Percentiles rank a stretch among this genome's conserved stretches.
These are phyloP conservation scores for Candida ovalis DNA, from an alignment of 805 yeast species.

Conservation along the genomic window DNA sequence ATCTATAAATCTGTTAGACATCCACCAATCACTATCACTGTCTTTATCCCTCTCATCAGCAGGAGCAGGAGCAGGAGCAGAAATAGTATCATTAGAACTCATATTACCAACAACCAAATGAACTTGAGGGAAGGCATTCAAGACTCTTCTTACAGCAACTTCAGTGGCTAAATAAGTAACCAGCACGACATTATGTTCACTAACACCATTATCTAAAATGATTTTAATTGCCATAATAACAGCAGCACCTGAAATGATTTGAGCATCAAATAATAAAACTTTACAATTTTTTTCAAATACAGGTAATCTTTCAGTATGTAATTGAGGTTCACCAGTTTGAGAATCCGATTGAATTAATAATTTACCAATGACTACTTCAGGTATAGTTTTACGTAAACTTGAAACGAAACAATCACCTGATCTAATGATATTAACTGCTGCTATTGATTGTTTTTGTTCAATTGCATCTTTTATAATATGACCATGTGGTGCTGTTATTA, in stretches of 20 bases:
- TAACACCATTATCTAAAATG: slow-evolving; percentile 73
- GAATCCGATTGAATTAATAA: slow-evolving; percentile 84
- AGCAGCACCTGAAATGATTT: slow-evolving; percentile 88
- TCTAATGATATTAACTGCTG: slow-evolving; percentile 77
- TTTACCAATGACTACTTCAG: slow-evolving; percentile 79
- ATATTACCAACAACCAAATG: slow-evolving; percentile 67
- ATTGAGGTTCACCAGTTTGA: slow-evolving; percentile 88
- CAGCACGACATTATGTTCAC: slow-evolving; percentile 57
- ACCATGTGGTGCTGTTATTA: slow-evolving; percentile 41
- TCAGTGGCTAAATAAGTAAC: slow-evolving; percentile 76
- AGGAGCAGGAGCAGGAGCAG: too few relatives aligned
- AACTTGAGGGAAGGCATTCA: slow-evolving; percentile 69
- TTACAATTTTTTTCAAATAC: slow-evolving; percentile 30
- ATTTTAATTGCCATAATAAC: slow-evolving; percentile 93
- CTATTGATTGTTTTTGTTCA: slow-evolving; percentile 42
- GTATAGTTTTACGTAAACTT: slow-evolving; percentile 70
- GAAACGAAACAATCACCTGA: slow-evolving; percentile 92
- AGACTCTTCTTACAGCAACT: slow-evolving; percentile 67
- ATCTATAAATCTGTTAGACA: slow-evolving; percentile 68
- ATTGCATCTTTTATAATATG: slow-evolving; percentile 24
- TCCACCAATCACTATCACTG: slow-evolving; percentile 51
- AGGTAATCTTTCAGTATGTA: slow-evolving; percentile 80
- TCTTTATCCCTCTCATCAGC: slow-evolving; percentile 18
- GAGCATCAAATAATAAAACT: slow-evolving; percentile 78
- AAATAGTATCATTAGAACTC: slow-evolving; percentile 31